Percentiles rank a stretch among this genome's conserved stretches.
Evolutionary conservation across 805 yeast genomes (phyloP).

Genomic region (Lipomyces starkeyi): DNA sequence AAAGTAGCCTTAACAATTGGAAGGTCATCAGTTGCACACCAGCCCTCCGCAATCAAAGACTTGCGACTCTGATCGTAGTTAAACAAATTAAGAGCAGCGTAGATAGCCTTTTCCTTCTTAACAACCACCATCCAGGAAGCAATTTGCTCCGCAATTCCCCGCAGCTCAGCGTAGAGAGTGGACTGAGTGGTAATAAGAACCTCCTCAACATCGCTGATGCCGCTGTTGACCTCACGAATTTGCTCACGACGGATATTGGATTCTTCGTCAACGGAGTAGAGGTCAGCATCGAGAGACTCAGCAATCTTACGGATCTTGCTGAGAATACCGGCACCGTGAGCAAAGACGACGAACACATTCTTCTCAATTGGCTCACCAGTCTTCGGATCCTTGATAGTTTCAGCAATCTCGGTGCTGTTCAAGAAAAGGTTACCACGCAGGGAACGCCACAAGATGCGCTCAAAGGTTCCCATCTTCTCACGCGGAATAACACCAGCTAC

Average conservation of each 20-base stretch:
- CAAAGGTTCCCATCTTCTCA: constrained; percentile 69
- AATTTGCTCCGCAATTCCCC: constrained; percentile 75
- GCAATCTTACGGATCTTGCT: constrained; percentile 79
- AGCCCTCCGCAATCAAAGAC: constrained; percentile 92
- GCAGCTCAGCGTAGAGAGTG: constrained; percentile 76
- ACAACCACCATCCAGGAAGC: constrained; percentile 73
- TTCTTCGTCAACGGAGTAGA: constrained; percentile 65
- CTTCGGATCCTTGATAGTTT: constrained; percentile 68
- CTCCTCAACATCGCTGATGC: constrained; percentile 61
- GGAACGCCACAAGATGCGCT: constrained; percentile 88
- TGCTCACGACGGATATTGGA: constrained; percentile 48
- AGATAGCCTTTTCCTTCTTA: constrained; percentile 83
- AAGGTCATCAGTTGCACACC: constrained; percentile 87
- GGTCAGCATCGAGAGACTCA: constrained; percentile 85
- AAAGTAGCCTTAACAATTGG: constrained; percentile 68
- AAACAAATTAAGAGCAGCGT: constrained; percentile 75
- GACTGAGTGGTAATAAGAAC: constrained; percentile 68
- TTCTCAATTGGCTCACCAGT: constrained; percentile 66
- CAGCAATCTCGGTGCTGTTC: constrained; percentile 72
- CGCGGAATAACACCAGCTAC: constrained; percentile 85
- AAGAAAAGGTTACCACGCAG: constrained; percentile 89
- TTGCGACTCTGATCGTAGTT: constrained; percentile 83
- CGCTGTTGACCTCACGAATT: constrained; percentile 52
- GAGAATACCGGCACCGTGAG: constrained; percentile 82
- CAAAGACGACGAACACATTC: constrained; percentile 83